Evolutionary conservation across 352 stramenopile species (phyloP), one percentile per base, ranked within the genome.

Genomic region (Phytopythium delawarense): DNA sequence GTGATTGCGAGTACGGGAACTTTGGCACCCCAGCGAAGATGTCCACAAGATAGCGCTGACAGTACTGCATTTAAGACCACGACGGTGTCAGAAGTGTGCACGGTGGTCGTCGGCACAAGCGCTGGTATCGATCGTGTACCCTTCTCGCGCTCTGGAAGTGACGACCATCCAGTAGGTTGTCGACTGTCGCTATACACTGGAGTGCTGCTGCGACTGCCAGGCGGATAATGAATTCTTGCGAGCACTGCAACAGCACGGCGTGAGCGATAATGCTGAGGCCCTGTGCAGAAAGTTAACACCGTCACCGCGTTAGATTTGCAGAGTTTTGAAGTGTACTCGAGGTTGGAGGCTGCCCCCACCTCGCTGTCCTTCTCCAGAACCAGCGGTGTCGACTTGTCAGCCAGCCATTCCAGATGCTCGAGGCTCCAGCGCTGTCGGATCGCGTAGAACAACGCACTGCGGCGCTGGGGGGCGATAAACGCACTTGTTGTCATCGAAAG

Each of bases 21-120:
- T 89, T 72, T 1, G 84, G 76, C 2, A 91, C 79, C 7, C 80
- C 81, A 0, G 78, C 65, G 55, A 92, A 86, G 40, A 76, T 75
- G 34, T 86, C 72, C n/a, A 74, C 49, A 1, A 85, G 52, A 54
- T 75, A 72, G 2, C 66, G 75, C 5, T 72, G 62, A 55, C 77
- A 89, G 20, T 84, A 69, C 79, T 89, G n/a, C 21, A 57, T 30
- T 15, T 2, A 32, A 45, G 16, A 23, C 25, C 8, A n/a, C n/a
- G 15, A 30, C 54, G 20, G 8, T 9, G 21, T 51, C 21, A 51
- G 45, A 20, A 51, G 30, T 25, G 21, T 20, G 9, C 2, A 6
- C 18, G 9, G 16, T 3, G 4, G 21, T 20, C 9, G 7, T 7
- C n/a, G 28, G 28, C 44, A 30, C 20, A n/a, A 6, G 45, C 45